Conservation (phyloP, 1,284 basidiomycete genomes). For the Naganishia cerealis region DNA sequence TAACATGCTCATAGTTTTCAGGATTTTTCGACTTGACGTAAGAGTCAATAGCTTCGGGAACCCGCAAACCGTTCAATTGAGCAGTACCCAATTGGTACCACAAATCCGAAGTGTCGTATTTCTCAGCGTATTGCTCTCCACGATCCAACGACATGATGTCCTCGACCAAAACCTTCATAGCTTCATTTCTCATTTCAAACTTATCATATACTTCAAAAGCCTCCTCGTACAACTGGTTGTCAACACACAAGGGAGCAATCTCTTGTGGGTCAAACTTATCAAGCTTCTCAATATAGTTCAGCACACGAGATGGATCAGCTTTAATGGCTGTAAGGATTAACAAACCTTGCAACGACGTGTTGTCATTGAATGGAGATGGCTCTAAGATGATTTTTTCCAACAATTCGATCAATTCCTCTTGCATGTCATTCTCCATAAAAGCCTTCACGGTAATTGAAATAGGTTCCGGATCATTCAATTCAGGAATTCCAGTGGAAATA, state of each 20-base stretch:
- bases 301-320: constrained; percentile 97
- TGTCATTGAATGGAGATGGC: constrained; percentile 95
- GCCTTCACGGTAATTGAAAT: constrained; percentile 98
- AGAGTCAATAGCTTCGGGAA: constrained; percentile 98
- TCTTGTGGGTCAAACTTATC: constrained; percentile 92
- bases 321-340: constrained; percentile 93
- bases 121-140: constrained; percentile 92
- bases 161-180: constrained; percentile 96
- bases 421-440: constrained; percentile 94
- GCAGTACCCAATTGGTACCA: constrained; percentile 98
- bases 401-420: constrained; percentile 94
- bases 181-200: constrained; percentile 86
- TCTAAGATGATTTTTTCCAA: constrained; percentile 99
- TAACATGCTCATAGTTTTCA: constrained; percentile 91
- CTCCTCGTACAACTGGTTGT: constrained; percentile 94
- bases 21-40: constrained; percentile 99
- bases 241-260: constrained; percentile 95
- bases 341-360: constrained; percentile 90
- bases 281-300: constrained; percentile 96
- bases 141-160: constrained; percentile 97
- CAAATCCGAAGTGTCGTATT: constrained; percentile 93
- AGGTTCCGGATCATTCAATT: constrained; percentile 97
- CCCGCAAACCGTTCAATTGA: constrained; percentile 93
- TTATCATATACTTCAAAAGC: constrained; percentile 96
- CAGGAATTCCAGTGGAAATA: constrained; percentile 89